Evolutionary conservation across 2,329 filamentous ascomycete species (phyloP), one percentile per base, ranked within the genome.

Genomic region (Talaromyces rugulosus): DNA sequence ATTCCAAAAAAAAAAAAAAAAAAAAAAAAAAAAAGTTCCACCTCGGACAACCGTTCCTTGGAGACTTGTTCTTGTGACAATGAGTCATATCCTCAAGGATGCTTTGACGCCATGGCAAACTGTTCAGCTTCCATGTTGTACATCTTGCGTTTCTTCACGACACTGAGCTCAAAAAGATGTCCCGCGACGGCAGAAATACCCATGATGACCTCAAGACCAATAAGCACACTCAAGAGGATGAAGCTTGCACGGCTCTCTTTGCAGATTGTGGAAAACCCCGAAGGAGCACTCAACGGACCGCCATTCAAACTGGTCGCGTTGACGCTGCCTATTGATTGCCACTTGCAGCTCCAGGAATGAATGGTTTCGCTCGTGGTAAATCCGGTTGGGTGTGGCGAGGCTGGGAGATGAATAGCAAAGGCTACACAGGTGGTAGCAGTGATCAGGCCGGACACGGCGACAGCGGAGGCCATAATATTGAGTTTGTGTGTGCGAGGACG

Each of bases 331-430:
- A 66, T 60, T 23, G 68, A 65, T 3, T 71, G 69, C 75, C 75
- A 78, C 60, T 75, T 78, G 65, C 76, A 78, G 7, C 76, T 76
- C 76, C 76, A 78, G 44, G 72, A 74, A 18, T 74, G 69, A n/a
- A 78, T 68, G 6, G 76, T 77, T 62, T 78, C 75, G 36, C 71
- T 71, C 0, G 64, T 30, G 40, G 62, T 68, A 59, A 75, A 76
- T 28, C 71, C 71, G 8, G 33, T 66, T 5, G 69, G 73, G 36
- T 69, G 71, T 5, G 62, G 67, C n/a, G 72, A 70, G 27, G 64
- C 67, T 1, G 72, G 73, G 5, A 63, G 71, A 65, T 75, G 71
- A 44, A 76, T 71, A 23, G 68, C 69, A 58, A 77, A 75, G 1
- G 70, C 44, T 2, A 78, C 63, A 11, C 72, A 67, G 5, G 70